Percentiles rank a stretch among this genome's conserved stretches.
phyloP scores from a whole-genome alignment of 2,329 filamentous ascomycete genomes.

The Trichoderma guizhouense region DNA sequence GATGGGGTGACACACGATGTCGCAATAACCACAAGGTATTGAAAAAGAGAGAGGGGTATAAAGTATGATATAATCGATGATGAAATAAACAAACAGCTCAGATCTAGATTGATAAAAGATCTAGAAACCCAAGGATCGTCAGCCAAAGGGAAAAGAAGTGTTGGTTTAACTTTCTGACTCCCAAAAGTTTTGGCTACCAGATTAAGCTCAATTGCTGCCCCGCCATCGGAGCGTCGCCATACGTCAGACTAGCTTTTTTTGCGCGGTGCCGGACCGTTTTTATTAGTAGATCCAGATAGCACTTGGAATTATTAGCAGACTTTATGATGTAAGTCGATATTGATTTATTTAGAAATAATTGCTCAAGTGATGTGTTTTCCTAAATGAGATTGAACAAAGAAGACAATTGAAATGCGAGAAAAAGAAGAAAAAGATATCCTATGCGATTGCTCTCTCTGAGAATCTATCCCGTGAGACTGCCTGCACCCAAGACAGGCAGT shows the following conservation, averaged over 20 bases:
- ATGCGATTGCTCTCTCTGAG: background rate
- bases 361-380: background rate
- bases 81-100: background rate
- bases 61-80: background rate
- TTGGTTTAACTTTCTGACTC: background rate
- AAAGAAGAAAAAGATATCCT: background rate
- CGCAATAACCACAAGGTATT: background rate
- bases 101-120: background rate
- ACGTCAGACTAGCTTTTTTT: slow-evolving; percentile 5
- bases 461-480: slow-evolving; percentile 1
- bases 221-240: slow-evolving; percentile 32
- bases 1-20: background rate
- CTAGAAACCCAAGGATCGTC: background rate
- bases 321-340: background rate
- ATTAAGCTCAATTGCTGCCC: slow-evolving; percentile 22
- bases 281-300: background rate
- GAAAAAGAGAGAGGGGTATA: background rate
- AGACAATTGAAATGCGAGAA: background rate
- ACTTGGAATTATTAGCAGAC: background rate
- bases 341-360: background rate
- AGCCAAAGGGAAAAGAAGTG: background rate
- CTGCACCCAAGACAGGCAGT: background rate
- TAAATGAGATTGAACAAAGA: background rate
- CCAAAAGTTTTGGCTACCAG: slow-evolving; percentile 22
- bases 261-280: background rate